A percentile compares a stretch with the other conserved stretches of the same genome.
Evolutionary conservation across 2,329 filamentous ascomycete species (phyloP).

Genomic region (Ceratocystis ficicola): DNA sequence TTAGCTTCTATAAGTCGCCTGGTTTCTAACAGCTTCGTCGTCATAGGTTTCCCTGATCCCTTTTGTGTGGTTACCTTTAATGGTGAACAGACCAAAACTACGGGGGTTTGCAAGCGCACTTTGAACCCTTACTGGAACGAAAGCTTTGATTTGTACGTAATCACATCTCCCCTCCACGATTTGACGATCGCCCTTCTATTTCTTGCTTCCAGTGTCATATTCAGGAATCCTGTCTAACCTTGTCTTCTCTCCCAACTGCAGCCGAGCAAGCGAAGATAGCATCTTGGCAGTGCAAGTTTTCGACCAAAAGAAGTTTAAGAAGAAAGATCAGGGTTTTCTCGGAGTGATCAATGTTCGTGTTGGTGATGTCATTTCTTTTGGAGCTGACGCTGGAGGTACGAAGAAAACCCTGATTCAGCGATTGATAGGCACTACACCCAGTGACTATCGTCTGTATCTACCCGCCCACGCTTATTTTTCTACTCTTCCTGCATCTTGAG

Average conservation of each 20-base stretch:
- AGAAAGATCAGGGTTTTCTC: slow-evolving; percentile 98
- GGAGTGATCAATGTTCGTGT: slow-evolving; percentile 96
- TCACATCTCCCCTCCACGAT: no score
- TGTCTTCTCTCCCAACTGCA: slow-evolving; percentile 31
- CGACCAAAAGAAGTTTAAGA: slow-evolving; percentile 99
- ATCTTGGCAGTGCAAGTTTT: slow-evolving; percentile 97
- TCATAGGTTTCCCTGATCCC: slow-evolving; percentile 81
- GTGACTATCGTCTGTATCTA: no score
- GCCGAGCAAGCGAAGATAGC: slow-evolving; percentile 83
- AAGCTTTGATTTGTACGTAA: slow-evolving; percentile 80
- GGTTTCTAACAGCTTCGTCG: neutral
- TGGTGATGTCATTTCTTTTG: slow-evolving; percentile 84
- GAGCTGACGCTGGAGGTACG: slow-evolving; percentile 78
- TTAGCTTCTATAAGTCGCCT: no score
- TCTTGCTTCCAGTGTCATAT: neutral
- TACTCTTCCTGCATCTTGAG: no score
- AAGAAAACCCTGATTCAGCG: neutral
- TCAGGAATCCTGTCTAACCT: neutral
- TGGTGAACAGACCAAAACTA: slow-evolving; percentile 98
- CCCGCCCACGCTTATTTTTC: no score
- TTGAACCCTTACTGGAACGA: slow-evolving; percentile 99
- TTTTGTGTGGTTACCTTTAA: slow-evolving; percentile 95
- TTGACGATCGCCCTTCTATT: slow-evolving; percentile 27
- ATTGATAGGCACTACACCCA: no score
- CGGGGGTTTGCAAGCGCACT: slow-evolving; percentile 89